Evolutionary conservation across 306 rosid genomes (phyloP).

Genomic region (Erythrophleum fordii): DNA sequence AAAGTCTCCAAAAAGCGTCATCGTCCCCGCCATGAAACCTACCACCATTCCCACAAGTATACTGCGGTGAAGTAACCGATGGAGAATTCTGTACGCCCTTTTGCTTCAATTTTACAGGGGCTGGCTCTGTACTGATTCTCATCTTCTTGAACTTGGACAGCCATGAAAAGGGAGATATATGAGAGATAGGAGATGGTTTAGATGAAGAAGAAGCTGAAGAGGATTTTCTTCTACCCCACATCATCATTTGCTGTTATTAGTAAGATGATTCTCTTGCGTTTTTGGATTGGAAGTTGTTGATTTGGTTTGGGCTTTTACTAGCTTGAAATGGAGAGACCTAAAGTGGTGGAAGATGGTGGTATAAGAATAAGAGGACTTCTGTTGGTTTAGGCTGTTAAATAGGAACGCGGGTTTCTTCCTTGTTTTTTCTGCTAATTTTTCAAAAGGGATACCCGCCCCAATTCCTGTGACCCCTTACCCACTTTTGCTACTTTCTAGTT

Average conservation of each 20-base stretch:
- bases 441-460: slow-evolving; percentile 95
- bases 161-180: slow-evolving; percentile 77
- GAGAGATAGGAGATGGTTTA: slow-evolving; percentile 67
- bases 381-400: slow-evolving; percentile 59
- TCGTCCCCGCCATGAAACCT: slow-evolving; percentile 60
- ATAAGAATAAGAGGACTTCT: slow-evolving; percentile 28
- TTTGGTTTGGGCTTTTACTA: slow-evolving; percentile 22
- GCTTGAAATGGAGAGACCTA: slow-evolving; percentile 25
- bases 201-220: slow-evolving; percentile 56
- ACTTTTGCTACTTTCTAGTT: slow-evolving; percentile 59
- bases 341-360: slow-evolving; percentile 25
- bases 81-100: slow-evolving; percentile 50
- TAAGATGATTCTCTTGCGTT: slow-evolving; percentile 6
- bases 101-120: slow-evolving; percentile 43
- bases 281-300: slow-evolving; percentile 29
- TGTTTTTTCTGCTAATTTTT: slow-evolving; percentile 49
- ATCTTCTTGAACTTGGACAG: slow-evolving; percentile 87
- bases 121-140: slow-evolving; percentile 49
- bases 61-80: slow-evolving; percentile 40
- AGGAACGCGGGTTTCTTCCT: slow-evolving; percentile 67
- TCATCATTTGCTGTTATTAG: slow-evolving; percentile 47
- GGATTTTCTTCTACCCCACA: slow-evolving; percentile 77
- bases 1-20: slow-evolving; percentile 79
- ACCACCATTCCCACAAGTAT: slow-evolving; percentile 37
- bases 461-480: slow-evolving; percentile 79